Percentiles rank a stretch among this genome's conserved stretches.
Evolutionary conservation across 2,329 filamentous ascomycete genomes (phyloP).

Genomic region (Nothomitra cinnamomea): DNA sequence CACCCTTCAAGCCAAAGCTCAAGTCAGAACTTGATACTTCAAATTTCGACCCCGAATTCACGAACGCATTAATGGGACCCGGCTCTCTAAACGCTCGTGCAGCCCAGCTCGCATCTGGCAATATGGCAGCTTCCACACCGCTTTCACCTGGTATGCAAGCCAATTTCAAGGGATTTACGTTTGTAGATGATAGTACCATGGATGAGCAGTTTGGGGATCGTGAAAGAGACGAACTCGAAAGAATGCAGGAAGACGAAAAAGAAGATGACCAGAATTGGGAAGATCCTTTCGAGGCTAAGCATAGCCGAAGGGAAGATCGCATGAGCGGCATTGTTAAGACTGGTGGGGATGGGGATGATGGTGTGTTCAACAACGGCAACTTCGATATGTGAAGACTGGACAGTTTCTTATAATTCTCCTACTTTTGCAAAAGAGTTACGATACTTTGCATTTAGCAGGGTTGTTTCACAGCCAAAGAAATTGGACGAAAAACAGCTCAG

Average conservation of each 20-base stretch:
- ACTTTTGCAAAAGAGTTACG: neutral
- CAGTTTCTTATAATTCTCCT: neutral
- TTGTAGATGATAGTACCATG: slow-evolving; percentile 92
- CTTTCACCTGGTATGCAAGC: slow-evolving; percentile 91
- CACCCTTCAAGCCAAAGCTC: slow-evolving; percentile 93
- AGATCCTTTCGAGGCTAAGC: slow-evolving; percentile 14
- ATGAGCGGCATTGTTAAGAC: slow-evolving; percentile 34
- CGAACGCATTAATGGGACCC: slow-evolving; percentile 75
- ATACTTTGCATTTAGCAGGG: neutral
- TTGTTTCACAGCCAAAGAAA: neutral
- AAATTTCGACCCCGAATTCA: slow-evolving; percentile 98
- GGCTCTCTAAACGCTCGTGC: slow-evolving; percentile 83
- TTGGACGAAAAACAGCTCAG: too few species aligned
- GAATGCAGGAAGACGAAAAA: slow-evolving; percentile 20
- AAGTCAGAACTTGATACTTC: slow-evolving; percentile 93
- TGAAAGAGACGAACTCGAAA: slow-evolving; percentile 24
- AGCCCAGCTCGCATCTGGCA: slow-evolving; percentile 64
- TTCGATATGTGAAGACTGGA: slow-evolving; percentile 18
- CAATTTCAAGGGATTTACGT: slow-evolving; percentile 96
- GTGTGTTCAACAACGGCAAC: slow-evolving; percentile 29
- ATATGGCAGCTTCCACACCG: slow-evolving; percentile 74
- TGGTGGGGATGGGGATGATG: slow-evolving; percentile 25
- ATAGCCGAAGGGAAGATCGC: slow-evolving; percentile 24
- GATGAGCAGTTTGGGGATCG: slow-evolving; percentile 55
- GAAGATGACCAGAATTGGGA: slow-evolving; percentile 19